phyloP scores from a whole-genome alignment of 2,329 filamentous ascomycete species.

The Apiospora koreana region DNA sequence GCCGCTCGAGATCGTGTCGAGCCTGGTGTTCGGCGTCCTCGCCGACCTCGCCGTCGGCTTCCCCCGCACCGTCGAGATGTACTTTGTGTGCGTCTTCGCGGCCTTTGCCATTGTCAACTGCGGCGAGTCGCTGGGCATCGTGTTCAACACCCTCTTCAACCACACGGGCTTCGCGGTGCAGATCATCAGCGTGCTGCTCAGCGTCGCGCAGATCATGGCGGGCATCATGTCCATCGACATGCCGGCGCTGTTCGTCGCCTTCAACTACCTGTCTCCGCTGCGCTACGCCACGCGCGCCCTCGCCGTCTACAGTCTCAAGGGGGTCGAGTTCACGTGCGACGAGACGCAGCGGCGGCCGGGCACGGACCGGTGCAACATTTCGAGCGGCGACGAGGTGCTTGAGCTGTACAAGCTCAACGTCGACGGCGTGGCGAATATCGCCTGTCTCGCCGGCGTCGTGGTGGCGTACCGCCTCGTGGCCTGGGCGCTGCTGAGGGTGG shows the following conservation, averaged over 20 bases:
- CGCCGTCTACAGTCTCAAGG: constrained; percentile 63
- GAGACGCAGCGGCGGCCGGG: constrained; percentile 55
- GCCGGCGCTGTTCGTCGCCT: constrained; percentile 62
- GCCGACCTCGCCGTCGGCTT: constrained; percentile 66
- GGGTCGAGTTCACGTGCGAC: constrained; percentile 64
- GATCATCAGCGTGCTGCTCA: constrained; percentile 68
- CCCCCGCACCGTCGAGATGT: constrained; percentile 62
- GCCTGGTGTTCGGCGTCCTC: constrained; percentile 66
- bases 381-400: constrained; percentile 67
- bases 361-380: constrained; percentile 63
- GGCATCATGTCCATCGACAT: constrained; percentile 72
- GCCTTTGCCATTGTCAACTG: constrained; percentile 74
- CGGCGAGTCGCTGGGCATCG: constrained; percentile 75
- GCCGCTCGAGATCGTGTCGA: constrained; percentile 69
- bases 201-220: constrained; percentile 70
- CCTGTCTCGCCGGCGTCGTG: constrained; percentile 62
- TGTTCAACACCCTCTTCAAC: constrained; percentile 75
- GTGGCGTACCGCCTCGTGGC: constrained; percentile 67
- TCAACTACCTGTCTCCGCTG: constrained; percentile 76
- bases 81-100: constrained; percentile 68
- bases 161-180: constrained; percentile 79
- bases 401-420: constrained; percentile 64
- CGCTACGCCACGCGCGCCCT: constrained; percentile 67
- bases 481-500: constrained; percentile 56
- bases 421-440: constrained; percentile 61